Evolutionary conservation across 805 yeast genomes (phyloP).

Genomic region (Dipodascus albidus): DNA sequence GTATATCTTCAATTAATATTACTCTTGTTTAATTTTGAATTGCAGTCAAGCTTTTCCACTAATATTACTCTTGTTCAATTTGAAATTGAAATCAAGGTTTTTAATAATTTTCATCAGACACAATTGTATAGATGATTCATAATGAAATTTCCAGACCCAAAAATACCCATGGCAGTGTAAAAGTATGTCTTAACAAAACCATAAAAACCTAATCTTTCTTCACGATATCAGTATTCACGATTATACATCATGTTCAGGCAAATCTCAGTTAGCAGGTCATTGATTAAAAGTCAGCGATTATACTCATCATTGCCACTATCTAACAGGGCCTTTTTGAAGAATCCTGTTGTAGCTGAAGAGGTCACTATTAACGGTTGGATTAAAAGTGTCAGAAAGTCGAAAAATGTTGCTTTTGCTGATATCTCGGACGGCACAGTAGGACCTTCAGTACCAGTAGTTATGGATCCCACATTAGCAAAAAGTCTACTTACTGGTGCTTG

Average conservation of each 20-base stretch:
- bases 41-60: too few species aligned
- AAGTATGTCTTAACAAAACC: neutral
- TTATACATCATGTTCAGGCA: neutral
- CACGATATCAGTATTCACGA: neutral
- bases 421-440: slow-evolving; percentile 65
- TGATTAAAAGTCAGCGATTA: neutral
- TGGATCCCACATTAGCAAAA: slow-evolving; percentile 21
- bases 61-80: too few species aligned
- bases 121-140: too few species aligned
- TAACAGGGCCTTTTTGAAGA: neutral
- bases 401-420: slow-evolving; percentile 71
- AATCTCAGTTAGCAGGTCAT: neutral
- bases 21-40: too few species aligned
- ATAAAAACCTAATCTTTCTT: neutral
- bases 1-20: neutral
- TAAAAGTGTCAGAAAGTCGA: slow-evolving; percentile 56
- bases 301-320: neutral
- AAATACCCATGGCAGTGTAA: neutral
- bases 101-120: too few species aligned
- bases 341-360: slow-evolving; percentile 15
- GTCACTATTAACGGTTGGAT: slow-evolving; percentile 63
- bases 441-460: slow-evolving; percentile 42
- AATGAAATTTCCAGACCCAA: neutral
- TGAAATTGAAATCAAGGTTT: too few species aligned
- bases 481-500: slow-evolving; percentile 35